A percentile compares a stretch with the other conserved stretches of the same genome.
These are phyloP conservation scores for Tothia fuscella DNA, from an alignment of 2,329 filamentous ascomycete species.

Conservation along the genomic window DNA sequence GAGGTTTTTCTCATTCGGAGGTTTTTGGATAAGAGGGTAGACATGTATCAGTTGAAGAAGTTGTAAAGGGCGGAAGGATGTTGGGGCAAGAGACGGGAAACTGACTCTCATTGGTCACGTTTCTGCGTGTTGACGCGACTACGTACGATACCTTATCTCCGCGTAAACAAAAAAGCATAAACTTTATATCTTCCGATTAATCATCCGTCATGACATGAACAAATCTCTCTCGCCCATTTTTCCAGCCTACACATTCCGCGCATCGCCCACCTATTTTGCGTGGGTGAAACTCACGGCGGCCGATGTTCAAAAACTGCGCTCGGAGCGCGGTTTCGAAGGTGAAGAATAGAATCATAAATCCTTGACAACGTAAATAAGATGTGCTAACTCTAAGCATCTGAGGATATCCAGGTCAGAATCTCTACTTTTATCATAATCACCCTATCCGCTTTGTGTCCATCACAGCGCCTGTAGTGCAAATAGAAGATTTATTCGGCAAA, in stretches of 20 bases:
- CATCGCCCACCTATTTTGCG: conserved; percentile 47
- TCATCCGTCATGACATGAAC: conserved; percentile 10
- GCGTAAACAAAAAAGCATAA: too few relatives aligned
- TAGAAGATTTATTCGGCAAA: conserved; percentile 27
- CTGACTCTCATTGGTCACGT: too few relatives aligned
- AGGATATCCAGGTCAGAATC: conserved; percentile 40
- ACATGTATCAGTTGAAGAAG: too few relatives aligned
- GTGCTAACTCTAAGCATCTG: too few relatives aligned
- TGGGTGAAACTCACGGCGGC: conserved; percentile 50
- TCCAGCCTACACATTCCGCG: conserved; percentile 46
- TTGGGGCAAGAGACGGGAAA: too few relatives aligned
- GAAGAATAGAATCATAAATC: too few relatives aligned
- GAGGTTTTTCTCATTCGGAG: too few relatives aligned
- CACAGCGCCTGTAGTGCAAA: conserved; percentile 32
- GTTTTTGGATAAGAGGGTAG: too few relatives aligned
- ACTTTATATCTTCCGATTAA: background rate
- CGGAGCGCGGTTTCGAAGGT: conserved; percentile 40
- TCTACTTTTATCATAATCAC: conserved; percentile 45
- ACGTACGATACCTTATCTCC: too few relatives aligned
- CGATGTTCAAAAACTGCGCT: conserved; percentile 42
- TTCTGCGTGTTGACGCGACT: too few relatives aligned
- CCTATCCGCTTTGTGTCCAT: conserved; percentile 36
- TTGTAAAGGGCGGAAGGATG: too few relatives aligned
- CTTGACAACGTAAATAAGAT: too few relatives aligned
- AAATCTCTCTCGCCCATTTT: conserved; percentile 27